Base-by-base conservation (phyloP, 371 early-diverging fungal genomes). In the Mucor mucedo region DNA sequence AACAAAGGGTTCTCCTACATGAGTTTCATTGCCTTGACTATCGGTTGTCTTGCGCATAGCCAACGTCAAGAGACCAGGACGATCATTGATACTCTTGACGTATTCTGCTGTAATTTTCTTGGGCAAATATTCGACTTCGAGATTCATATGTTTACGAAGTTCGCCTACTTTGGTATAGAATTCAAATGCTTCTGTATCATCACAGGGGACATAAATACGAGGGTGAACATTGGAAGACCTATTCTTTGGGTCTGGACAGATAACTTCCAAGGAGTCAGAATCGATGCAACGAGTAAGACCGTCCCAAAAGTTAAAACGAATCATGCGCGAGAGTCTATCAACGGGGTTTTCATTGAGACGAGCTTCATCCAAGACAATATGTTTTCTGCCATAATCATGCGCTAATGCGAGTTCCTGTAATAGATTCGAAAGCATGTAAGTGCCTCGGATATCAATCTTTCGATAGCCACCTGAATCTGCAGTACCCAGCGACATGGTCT, bases 241-340 rank as follows among this genome's bases (percentile, higher is more conserved):
- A 80, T 95, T 95, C 73, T 98, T 98, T n/a, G 98, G 93, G 70
- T 98, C 98, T 9, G 84, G 84, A 73, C 93, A 92, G 59, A 98
- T 96, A 29, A 87, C 84, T 71, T 95, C 94, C 52, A 98, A 75
- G 2, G 94, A 94, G 40, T 93, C 86, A 11, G 93, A 93, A 76
- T 97, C 98, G 65, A 98, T 95, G 41, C 96, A 84, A 52, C 98
- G 83, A 2, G 96, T 96, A 32, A 98, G 76, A 0, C 92, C 95
- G 73, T 95, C 93, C 98, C 98, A 97, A 70, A 97, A 98, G 50
- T 92, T 86, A 62, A 86, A 85, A 52, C 89, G 87, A 72, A 98
- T 96, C 89, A 96, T 91, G 32, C 98, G 86, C 38, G 89, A 87
- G 33, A 98, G 73, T 14, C 98, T 87, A 55, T 93, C 90, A 32